Conservation (phyloP, 345 rosid species). For the Citrus australasica region DNA sequence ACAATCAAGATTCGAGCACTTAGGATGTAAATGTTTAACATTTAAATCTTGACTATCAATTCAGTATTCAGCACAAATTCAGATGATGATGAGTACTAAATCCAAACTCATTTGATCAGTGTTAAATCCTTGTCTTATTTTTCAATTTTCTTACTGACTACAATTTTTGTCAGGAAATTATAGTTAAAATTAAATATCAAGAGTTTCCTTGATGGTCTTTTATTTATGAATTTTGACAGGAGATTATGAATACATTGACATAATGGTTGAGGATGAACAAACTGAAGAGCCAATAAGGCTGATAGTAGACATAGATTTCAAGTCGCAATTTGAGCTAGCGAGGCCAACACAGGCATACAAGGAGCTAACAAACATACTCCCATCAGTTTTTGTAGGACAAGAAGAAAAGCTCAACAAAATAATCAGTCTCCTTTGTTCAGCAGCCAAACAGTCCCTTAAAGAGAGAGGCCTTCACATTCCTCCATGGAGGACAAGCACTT, state of each 20-base stretch:
- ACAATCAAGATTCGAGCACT: too few species aligned
- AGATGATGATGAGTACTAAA: too few species aligned
- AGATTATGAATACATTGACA: slow-evolving; percentile 49
- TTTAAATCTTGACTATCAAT: too few species aligned
- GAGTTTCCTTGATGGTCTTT: not conserved
- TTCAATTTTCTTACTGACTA: too few species aligned
- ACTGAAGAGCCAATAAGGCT: slow-evolving; percentile 21
- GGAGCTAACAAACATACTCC: slow-evolving; percentile 34
- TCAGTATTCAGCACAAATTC: too few species aligned
- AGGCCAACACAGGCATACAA: slow-evolving; percentile 48
- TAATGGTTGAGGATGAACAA: slow-evolving; percentile 6
- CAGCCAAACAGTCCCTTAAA: slow-evolving; percentile 45
- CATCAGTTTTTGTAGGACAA: slow-evolving; percentile 44
- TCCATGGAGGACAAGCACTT: slow-evolving; percentile 51
- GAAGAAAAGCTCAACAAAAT: slow-evolving; percentile 37
- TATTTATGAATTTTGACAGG: slow-evolving; percentile 28
- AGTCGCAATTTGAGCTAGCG: slow-evolving; percentile 59
- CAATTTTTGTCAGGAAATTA: too few species aligned
- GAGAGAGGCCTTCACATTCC: slow-evolving; percentile 56
- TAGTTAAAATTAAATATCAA: not conserved
- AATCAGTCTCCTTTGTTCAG: slow-evolving; percentile 41
- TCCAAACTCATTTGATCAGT: too few species aligned
- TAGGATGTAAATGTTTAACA: too few species aligned
- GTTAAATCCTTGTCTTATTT: too few species aligned
- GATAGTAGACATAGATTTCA: slow-evolving; percentile 54